Evolutionary conservation across 352 stramenopile genomes (phyloP), one percentile per base, ranked within the genome.

Genomic region (Phytophthora kernoviae): DNA sequence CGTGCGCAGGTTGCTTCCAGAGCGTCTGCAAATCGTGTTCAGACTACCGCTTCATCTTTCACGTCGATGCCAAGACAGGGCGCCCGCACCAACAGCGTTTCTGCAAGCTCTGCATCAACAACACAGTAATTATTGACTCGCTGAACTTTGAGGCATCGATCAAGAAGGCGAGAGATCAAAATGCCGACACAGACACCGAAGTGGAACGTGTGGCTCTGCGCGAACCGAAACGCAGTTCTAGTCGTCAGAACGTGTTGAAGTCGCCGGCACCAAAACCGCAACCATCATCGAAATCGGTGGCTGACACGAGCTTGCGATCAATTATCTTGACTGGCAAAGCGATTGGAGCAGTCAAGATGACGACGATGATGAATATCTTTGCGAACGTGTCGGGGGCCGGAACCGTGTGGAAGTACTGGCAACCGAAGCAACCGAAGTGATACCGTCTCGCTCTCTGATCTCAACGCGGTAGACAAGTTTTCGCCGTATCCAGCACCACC

Each of bases 21-120:
- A 78, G 74, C 22, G 75, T 78, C 5, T 84, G 75, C 58, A 76
- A 70, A 42, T 64, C 65, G 22, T 84, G 75, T 49, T 84, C 63
- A 24, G 65, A 75, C 27, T 79, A 78, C 42, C 66, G 74, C 26
- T 78, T 70, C 32, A 54, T 84, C 20, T 84, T 82, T 44, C 62
- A 77, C 54, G 52, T 81, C 24, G 69, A 83, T 48, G 62, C 64
- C 37, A 76, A 70, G 34, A 72, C 50, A n/a, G 67, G 64, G 0
- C 58, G 69, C 7, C 65, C 70, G 15, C 66, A 76, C 20, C 68
- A 66, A 30, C 65, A 78, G 7, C 70, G 70, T 5, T 84, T 84
- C 51, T 84, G 75, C 40, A 77, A 68, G 30, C 68, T 75, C 27
- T 82, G 73, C 21, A 75, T 81, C 41, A 77, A 77, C 59, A 65